Evolutionary conservation across 495 filamentous ascomycete genomes (phyloP).

Genomic region (Hypoxylon perforatum): DNA sequence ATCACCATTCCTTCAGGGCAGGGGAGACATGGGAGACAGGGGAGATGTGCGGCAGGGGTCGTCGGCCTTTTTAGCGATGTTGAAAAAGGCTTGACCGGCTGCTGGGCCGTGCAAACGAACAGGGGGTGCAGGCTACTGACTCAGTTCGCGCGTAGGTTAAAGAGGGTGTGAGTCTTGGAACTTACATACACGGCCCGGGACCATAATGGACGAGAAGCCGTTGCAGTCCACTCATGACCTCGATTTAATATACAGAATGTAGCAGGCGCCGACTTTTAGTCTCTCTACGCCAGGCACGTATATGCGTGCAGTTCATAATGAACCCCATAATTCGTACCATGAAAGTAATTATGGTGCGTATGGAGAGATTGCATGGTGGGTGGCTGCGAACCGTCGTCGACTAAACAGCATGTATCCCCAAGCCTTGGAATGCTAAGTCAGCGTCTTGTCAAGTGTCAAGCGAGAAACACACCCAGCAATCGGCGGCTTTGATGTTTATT

Average conservation of each 20-base stretch:
- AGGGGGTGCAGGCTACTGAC: constrained; percentile 23
- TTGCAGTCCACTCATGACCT: constrained; percentile 43
- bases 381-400: constrained; percentile 26
- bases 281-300: constrained; percentile 39
- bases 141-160: constrained; percentile 8
- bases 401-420: constrained; percentile 17
- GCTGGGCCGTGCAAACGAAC: constrained; percentile 37
- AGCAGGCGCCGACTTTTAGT: constrained; percentile 43
- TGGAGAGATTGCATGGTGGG: constrained; percentile 13
- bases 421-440: constrained; percentile 32
- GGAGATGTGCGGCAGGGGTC: constrained; percentile 35
- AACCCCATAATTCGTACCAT: constrained; percentile 41
- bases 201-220: constrained; percentile 34
- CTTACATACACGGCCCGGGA: constrained; percentile 43
- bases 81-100: constrained; percentile 38
- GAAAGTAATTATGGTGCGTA: constrained; percentile 29
- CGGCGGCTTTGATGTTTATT: constrained; percentile 14
- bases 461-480: not conserved
- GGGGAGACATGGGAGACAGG: too few species aligned
- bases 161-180: constrained; percentile 38
- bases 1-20: constrained; percentile 29
- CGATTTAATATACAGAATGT: constrained; percentile 48
- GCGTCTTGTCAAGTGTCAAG: constrained; percentile 19
- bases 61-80: constrained; percentile 40
- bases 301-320: constrained; percentile 39